These are phyloP conservation scores for Dipteronia sinensis DNA, from an alignment of 345 rosid genomes.

Conservation along the genomic window DNA sequence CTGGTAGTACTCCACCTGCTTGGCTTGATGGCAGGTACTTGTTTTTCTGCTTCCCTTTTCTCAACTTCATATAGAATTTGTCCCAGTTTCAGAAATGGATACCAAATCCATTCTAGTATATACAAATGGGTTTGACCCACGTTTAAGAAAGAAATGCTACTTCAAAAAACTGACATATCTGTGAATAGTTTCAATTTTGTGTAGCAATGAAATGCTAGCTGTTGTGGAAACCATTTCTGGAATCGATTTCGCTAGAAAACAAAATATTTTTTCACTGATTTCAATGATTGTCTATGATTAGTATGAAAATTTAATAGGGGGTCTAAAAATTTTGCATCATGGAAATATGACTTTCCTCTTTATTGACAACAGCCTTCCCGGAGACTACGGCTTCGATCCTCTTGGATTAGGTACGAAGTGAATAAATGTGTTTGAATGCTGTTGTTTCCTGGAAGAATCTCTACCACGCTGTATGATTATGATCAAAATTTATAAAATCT, in stretches of 20 bases:
- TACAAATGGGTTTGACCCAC: not conserved
- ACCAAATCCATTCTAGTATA: not conserved
- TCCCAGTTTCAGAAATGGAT: no score
- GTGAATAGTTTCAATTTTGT: not conserved
- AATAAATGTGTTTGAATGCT: not conserved
- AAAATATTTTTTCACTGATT: no score
- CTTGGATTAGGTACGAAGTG: constrained; percentile 69
- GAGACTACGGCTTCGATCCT: constrained; percentile 90
- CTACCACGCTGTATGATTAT: not conserved
- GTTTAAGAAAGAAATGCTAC: not conserved
- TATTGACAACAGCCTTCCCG: constrained; percentile 66
- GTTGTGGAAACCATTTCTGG: not conserved
- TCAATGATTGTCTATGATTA: no score
- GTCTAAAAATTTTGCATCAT: no score
- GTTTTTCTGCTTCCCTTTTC: not conserved
- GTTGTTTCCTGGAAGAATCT: not conserved
- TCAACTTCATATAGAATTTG: not conserved
- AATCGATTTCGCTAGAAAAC: not conserved
- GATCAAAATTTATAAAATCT: not conserved
- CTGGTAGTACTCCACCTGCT: constrained; percentile 78
- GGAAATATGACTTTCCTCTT: constrained; percentile 12
- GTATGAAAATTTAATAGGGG: no score
- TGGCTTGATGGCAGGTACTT: constrained; percentile 94
- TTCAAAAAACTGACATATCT: no score
- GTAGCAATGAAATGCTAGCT: no score